These are phyloP conservation scores for Solanum chmielewskii DNA, from an alignment of 257 asterid species.

Conservation along the genomic window DNA sequence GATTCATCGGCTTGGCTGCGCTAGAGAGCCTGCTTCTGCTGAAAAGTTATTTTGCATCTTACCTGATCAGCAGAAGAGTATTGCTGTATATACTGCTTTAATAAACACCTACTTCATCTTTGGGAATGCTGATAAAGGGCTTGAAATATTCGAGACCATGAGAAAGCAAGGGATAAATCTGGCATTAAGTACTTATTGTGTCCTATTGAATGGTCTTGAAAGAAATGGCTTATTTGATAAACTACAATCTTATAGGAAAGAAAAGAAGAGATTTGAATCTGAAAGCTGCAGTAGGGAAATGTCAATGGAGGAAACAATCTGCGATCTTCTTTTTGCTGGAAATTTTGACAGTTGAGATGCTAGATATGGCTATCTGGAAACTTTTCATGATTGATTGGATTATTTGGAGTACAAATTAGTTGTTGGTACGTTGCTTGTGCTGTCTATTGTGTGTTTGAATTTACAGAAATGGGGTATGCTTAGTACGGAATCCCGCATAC, in stretches of 20 bases:
- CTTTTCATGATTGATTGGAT: not conserved
- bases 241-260: conserved; percentile 42
- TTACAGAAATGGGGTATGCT: not conserved
- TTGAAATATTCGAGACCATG: conserved; percentile 52
- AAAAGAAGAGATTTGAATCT: conserved; percentile 35
- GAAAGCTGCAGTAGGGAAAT: conserved; percentile 12
- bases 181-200: conserved; percentile 52
- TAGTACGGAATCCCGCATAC: not conserved
- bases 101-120: conserved; percentile 50
- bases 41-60: conserved; percentile 44
- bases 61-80: conserved; percentile 50
- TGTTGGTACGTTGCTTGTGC: not conserved
- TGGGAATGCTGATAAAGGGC: conserved; percentile 41
- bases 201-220: conserved; percentile 58
- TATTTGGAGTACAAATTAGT: not conserved
- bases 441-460: not conserved
- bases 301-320: conserved; percentile 43
- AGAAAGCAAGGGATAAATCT: conserved; percentile 27
- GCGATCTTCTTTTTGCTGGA: conserved; percentile 60
- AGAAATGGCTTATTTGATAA: conserved; percentile 30
- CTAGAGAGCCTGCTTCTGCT: conserved; percentile 37
- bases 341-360: conserved; percentile 6
- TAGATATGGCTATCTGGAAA: not conserved
- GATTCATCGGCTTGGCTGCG: conserved; percentile 58
- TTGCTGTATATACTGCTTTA: conserved; percentile 64